Conservation (phyloP, 768 basidiomycete species). For the Russula vinacea region DNA sequence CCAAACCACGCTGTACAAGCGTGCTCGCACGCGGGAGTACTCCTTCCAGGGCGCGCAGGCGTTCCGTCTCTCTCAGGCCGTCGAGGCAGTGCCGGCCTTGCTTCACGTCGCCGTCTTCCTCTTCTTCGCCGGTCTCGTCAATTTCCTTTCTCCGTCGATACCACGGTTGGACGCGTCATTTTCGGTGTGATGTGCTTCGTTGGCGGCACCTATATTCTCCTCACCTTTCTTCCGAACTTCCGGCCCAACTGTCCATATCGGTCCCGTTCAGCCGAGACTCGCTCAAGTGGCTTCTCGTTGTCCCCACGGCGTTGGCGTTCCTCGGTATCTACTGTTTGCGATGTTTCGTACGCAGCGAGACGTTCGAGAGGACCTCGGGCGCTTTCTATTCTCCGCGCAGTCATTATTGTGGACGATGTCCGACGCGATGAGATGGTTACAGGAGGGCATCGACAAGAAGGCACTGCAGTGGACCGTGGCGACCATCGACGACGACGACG, state of each 20-base stretch:
- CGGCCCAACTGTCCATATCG: constrained; percentile 16
- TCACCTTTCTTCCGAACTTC: constrained; percentile 12
- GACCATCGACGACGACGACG: constrained; percentile 14
- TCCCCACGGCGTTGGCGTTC: not conserved
- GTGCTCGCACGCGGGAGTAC: constrained; percentile 13
- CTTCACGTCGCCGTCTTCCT: constrained; percentile 19
- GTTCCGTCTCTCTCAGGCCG: constrained; percentile 4
- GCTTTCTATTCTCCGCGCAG: not conserved
- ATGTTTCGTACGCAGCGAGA: not conserved
- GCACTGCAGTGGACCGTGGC: constrained; percentile 14
- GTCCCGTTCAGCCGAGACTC: constrained; percentile 14
- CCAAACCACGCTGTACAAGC: constrained; percentile 8
- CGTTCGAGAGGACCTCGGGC: not conserved
- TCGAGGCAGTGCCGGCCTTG: constrained; percentile 8
- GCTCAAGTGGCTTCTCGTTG: constrained; percentile 9
- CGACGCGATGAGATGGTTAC: not conserved
- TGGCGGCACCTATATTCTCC: constrained; percentile 7
- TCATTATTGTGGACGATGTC: constrained; percentile 10
- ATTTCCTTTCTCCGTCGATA: constrained; percentile 21
- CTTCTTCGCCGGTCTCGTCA: constrained; percentile 16
- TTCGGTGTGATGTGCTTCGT: not conserved
- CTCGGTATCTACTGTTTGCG: not conserved
- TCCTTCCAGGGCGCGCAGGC: constrained; percentile 15
- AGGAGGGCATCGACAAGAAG: constrained; percentile 3
- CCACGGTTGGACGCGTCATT: not conserved